Conservation (phyloP, 306 rosid species). For the Quercus parvula region DNA sequence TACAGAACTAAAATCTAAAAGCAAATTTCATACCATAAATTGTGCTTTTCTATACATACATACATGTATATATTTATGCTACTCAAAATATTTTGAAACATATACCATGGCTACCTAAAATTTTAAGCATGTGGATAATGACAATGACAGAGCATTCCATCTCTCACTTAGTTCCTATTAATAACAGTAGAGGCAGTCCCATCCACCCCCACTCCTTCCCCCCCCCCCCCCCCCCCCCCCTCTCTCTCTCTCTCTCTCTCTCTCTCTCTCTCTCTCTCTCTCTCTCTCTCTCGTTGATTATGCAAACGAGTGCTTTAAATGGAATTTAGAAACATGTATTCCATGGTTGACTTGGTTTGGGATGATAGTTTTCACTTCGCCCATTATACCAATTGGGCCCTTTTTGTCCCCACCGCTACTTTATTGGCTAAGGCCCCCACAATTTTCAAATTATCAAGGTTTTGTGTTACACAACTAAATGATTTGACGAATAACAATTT, state of each 20-base stretch:
- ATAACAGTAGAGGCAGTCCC: conserved; percentile 23
- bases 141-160: conserved; percentile 31
- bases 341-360: conserved; percentile 30
- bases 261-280: background rate
- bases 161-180: conserved; percentile 22
- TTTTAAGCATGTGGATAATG: conserved; percentile 31
- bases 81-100: background rate
- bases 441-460: conserved; percentile 2
- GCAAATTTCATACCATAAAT: no score
- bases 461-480: background rate
- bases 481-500: no score
- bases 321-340: conserved; percentile 1
- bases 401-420: background rate
- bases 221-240: no score
- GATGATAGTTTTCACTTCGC: conserved; percentile 15
- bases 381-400: conserved; percentile 1
- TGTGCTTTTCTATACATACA: background rate
- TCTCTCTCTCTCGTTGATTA: background rate
- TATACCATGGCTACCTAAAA: background rate
- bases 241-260: background rate
- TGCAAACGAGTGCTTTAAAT: conserved; percentile 4
- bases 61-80: background rate
- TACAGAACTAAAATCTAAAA: background rate
- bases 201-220: conserved; percentile 9
- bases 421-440: conserved; percentile 30